Conservation (phyloP, 352 stramenopile species). For the Phytophthora multivora region DNA sequence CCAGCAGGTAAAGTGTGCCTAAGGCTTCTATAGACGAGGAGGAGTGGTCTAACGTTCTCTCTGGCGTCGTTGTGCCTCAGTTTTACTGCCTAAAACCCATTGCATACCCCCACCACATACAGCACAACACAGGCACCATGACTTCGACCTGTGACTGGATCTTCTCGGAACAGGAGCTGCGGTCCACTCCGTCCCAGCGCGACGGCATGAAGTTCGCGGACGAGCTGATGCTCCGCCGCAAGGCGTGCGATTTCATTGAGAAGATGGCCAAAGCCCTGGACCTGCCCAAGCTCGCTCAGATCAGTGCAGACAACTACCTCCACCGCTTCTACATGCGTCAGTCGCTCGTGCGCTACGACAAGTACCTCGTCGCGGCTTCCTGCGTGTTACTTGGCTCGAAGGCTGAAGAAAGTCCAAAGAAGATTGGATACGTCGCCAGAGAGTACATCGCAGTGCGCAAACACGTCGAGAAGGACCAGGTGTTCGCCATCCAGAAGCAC, state of each 20-base stretch:
- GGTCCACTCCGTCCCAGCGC: slow-evolving; percentile 61
- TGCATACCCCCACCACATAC: slow-evolving; percentile 2
- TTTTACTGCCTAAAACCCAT: slow-evolving; percentile 18
- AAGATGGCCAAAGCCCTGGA: slow-evolving; percentile 82
- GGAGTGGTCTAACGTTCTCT: slow-evolving; percentile 8
- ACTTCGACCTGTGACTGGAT: slow-evolving; percentile 67
- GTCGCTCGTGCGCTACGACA: slow-evolving; percentile 85
- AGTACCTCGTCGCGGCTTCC: slow-evolving; percentile 80
- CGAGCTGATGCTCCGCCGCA: slow-evolving; percentile 70
- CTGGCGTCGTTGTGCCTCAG: slow-evolving; percentile 5
- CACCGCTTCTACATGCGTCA: slow-evolving; percentile 89
- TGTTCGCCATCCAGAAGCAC: slow-evolving; percentile 81
- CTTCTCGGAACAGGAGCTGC: slow-evolving; percentile 75
- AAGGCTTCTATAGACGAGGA: background rate
- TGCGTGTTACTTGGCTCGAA: slow-evolving; percentile 87
- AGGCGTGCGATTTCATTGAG: slow-evolving; percentile 87
- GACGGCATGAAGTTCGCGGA: slow-evolving; percentile 83
- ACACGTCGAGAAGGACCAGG: slow-evolving; percentile 73
- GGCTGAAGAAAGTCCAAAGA: slow-evolving; percentile 83
- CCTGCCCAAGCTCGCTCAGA: slow-evolving; percentile 81
- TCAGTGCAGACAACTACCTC: slow-evolving; percentile 87
- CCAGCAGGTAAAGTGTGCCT: slow-evolving; percentile 22
- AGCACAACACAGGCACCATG: slow-evolving; percentile 6
- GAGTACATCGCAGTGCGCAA: slow-evolving; percentile 78
- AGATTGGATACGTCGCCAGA: slow-evolving; percentile 74